Base-by-base conservation (phyloP, 1,284 basidiomycete genomes). In the Takashimella koratensis region DNA sequence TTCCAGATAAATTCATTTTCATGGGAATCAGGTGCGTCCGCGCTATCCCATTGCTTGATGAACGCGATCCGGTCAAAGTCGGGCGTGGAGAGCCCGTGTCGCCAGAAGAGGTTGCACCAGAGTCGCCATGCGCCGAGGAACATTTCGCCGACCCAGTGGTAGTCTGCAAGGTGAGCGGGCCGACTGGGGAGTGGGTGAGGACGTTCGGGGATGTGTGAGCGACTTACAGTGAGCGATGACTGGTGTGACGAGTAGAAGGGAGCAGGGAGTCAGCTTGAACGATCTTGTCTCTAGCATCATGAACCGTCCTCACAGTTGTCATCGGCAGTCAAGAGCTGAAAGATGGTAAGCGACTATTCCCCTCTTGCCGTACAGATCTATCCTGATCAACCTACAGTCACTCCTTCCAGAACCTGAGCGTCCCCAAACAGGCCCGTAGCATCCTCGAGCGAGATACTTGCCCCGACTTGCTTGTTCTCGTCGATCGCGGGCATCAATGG, bases 141-240 rank as follows among this genome's bases (percentile, higher is more conserved):
- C 20, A 56, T 68, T 43, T 70, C 68, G n/a, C 68, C 68, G 26
- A 68, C 58, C 57, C 61, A 62, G 54, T 70, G 67, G 51, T 70
- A 70, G 57, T 61, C 64, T 66, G 45, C 16, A 36, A 36, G 8
- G 16, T 36, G 30, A 36, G 30, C 11, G 25, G n/a, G 5, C 23
- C 13, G 39, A 39, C 21, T 39, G 24, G 26, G 25, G 24, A 23
- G 25, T n/a, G n/a, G n/a, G n/a, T n/a, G n/a, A n/a, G n/a, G n/a
- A n/a, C n/a, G n/a, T n/a, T n/a, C n/a, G n/a, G n/a, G n/a, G 16
- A 41, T 13, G 3, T 19, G n/a, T 6, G 20, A 16, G 13, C 20
- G 11, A 59, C 63, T 52, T 46, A 66, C 62, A 64, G 45, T 67
- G 66, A 16, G 52, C 54, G 12, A 66, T 57, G 47, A 64, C 65